phyloP scores from a whole-genome alignment of 2,329 filamentous ascomycete species.

The Lecanicillium sp. region DNA sequence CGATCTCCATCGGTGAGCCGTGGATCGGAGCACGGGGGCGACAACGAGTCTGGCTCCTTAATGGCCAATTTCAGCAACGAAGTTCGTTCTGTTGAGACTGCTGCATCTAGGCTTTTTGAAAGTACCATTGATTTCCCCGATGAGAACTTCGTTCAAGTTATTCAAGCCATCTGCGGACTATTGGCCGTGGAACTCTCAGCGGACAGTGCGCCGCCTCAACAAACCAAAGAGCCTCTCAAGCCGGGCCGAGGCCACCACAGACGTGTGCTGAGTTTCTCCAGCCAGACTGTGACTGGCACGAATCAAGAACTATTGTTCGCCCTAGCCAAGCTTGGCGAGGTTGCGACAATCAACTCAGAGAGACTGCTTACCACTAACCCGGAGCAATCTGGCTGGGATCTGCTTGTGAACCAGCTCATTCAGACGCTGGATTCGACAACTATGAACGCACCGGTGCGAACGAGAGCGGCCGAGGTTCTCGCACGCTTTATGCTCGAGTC shows the following conservation, averaged over 20 bases:
- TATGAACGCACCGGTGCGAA: constrained; percentile 47
- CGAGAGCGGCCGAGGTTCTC: constrained; percentile 59
- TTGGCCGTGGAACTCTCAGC: constrained; percentile 39
- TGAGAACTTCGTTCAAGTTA: constrained; percentile 68
- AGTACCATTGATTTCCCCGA: constrained; percentile 90
- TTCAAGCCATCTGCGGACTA: constrained; percentile 68
- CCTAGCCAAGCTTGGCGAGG: constrained; percentile 65
- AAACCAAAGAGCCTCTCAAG: neutral
- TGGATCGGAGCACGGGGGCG: constrained; percentile 40
- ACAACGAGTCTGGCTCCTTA: constrained; percentile 44
- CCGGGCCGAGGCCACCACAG: constrained; percentile 33
- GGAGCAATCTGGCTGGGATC: constrained; percentile 67
- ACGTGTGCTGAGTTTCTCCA: constrained; percentile 42
- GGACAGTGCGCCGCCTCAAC: constrained; percentile 15
- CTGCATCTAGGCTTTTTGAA: constrained; percentile 79
- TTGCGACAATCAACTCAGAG: constrained; percentile 68
- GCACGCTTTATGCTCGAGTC: constrained; percentile 53
- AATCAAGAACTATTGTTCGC: constrained; percentile 62
- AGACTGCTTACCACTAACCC: constrained; percentile 64
- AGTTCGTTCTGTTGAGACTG: constrained; percentile 81
- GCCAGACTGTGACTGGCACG: constrained; percentile 38
- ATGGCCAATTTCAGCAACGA: constrained; percentile 70
- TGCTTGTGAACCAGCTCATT: constrained; percentile 53
- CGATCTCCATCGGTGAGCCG: constrained; percentile 44
- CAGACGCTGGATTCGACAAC: constrained; percentile 41